Base-by-base conservation (phyloP, 2,329 filamentous ascomycete species). In the Fusarium solani-melongenae region DNA sequence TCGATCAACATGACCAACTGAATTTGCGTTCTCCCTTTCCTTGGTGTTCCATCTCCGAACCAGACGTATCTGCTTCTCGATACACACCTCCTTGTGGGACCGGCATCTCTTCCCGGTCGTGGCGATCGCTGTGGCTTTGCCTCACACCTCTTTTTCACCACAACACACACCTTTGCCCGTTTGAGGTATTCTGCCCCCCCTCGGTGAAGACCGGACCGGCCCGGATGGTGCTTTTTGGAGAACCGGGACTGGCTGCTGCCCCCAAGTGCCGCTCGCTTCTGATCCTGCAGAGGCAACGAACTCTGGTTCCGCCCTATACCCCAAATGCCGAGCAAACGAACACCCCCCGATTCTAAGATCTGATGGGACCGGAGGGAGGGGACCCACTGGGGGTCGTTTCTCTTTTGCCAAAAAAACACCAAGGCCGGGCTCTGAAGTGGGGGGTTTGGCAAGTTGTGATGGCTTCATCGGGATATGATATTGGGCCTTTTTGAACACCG, bases 31-130 rank as follows among this genome's bases (percentile, higher is more conserved):
- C 22, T 22, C 20, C 20, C 14, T 44, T 44, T 46, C 20, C 39
- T 38, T 38, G 69, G 69, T 61, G 53, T 66, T 69, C 65, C 62
- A 71, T 63, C 44, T 71, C 69, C 69, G 66, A 65, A 20, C 41
- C 9, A 29, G 15, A 15, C 6, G 12, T 33, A 36, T 24, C 20
- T 55, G 12, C 14, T n/a, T 14, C 27, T 55, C 38, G 36, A 53
- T 51, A 58, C 12, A 14, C 46, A 53, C 39, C 62, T 36, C 29
- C 51, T 8, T 59, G 68, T 57, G 76, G 76, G 75, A 57, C 76
- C 76, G 76, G 76, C 66, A 72, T 67, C 64, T 29, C n/a, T 63
- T 77, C 71, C 76, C 76, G 76, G 76, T 76, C 73, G 62, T 70
- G 69, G 70, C 70, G 67, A 71, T 62, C 55, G 20, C 31, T 59